Conservation (phyloP, 257 asterid species). For the Solanum boliviense region DNA sequence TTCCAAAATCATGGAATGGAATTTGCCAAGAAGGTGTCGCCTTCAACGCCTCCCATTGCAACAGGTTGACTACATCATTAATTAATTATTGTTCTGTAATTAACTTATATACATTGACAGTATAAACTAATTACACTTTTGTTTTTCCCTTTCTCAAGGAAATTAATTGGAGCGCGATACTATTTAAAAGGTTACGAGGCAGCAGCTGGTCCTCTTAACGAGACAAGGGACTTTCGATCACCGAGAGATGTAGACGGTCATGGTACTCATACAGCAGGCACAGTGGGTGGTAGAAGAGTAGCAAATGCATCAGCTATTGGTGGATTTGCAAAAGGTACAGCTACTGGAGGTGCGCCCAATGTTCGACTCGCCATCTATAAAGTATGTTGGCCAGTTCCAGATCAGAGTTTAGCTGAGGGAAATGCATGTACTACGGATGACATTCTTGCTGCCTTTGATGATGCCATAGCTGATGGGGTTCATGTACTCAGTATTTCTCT, state of each 20-base stretch:
- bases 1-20: no score
- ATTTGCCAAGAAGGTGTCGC: no score
- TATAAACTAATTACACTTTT: no score
- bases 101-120: no score
- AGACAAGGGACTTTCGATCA: constrained; percentile 16
- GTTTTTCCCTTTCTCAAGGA: background rate
- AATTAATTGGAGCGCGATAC: constrained; percentile 39
- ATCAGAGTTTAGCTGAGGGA: background rate
- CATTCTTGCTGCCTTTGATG: no score
- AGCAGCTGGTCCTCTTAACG: constrained; percentile 10
- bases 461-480: no score
- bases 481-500: no score
- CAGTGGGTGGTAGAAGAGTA: constrained; percentile 29
- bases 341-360: background rate
- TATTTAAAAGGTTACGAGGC: constrained; percentile 25
- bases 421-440: no score
- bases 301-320: constrained; percentile 21
- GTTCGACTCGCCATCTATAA: constrained; percentile 30
- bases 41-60: no score
- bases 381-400: constrained; percentile 30
- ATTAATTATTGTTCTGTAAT: no score
- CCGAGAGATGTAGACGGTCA: constrained; percentile 30
- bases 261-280: constrained; percentile 38
- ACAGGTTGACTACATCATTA: no score
- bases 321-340: constrained; percentile 24